These are phyloP conservation scores for Plectosphaerella sp. DNA, from an alignment of 2,329 filamentous ascomycete species.

Conservation along the genomic window DNA sequence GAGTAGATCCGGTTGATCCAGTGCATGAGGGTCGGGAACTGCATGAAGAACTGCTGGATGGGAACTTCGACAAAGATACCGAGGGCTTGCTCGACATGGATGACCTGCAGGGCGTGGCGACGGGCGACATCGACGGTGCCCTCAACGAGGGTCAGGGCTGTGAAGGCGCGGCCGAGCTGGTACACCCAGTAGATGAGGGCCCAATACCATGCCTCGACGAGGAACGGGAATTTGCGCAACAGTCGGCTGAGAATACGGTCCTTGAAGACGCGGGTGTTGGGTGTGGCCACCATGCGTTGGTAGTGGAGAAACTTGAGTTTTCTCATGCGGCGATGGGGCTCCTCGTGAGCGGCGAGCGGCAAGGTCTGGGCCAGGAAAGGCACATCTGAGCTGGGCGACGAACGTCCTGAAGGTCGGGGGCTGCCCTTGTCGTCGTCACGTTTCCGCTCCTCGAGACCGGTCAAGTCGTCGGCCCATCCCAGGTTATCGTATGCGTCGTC, in stretches of 20 bases:
- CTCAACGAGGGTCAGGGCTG: constrained; percentile 63
- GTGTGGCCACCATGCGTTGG: constrained; percentile 44
- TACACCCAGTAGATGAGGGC: constrained; percentile 70
- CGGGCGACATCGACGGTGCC: constrained; percentile 65
- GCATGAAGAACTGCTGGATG: constrained; percentile 50
- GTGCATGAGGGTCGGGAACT: constrained; percentile 49
- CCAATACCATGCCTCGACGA: constrained; percentile 75
- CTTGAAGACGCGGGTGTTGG: constrained; percentile 58
- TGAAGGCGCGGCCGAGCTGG: constrained; percentile 69
- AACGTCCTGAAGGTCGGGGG: constrained; percentile 7
- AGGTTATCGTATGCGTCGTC: constrained; percentile 13
- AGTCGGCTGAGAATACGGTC: constrained; percentile 58
- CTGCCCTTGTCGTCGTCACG: constrained; percentile 29
- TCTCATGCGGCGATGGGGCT: constrained; percentile 23
- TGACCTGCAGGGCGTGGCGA: constrained; percentile 62
- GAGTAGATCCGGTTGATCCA: constrained; percentile 72
- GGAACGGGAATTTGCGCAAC: constrained; percentile 63
- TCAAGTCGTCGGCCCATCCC: constrained; percentile 7
- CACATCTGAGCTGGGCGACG: constrained; percentile 9
- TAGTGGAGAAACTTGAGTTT: constrained; percentile 22
- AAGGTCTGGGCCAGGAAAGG: constrained; percentile 16
- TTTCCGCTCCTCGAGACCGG: constrained; percentile 8
- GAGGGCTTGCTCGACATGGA: constrained; percentile 60
- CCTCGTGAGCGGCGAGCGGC: constrained; percentile 19
- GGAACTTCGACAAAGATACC: constrained; percentile 60